Conservation (phyloP, 2,329 filamentous ascomycete species). For the Ceratocystis variospora region DNA sequence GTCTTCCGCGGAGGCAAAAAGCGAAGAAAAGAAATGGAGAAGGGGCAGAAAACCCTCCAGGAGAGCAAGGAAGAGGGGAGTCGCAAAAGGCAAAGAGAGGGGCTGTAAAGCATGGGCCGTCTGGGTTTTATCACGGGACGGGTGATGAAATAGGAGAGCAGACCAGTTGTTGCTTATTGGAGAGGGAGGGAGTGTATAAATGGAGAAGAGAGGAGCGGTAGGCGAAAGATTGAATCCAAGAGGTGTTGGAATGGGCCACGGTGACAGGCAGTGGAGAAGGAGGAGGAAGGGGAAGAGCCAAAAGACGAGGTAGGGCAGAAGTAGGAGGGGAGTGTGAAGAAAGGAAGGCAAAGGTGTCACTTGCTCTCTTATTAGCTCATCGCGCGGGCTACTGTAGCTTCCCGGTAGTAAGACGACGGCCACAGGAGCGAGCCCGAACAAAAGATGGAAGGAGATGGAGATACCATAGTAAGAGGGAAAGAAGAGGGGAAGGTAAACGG, state of each 20-base stretch:
- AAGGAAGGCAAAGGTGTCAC: background rate
- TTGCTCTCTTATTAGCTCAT: background rate
- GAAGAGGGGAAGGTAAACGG: background rate
- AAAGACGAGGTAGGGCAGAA: background rate
- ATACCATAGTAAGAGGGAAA: background rate
- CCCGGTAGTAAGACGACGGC: background rate
- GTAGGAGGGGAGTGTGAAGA: background rate
- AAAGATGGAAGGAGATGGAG: background rate
- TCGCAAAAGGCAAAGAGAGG: background rate
- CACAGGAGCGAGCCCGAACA: background rate
- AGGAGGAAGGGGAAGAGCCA: background rate
- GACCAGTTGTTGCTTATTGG: background rate
- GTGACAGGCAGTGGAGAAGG: background rate
- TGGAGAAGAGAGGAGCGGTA: background rate
- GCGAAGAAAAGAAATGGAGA: background rate
- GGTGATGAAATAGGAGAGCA: background rate
- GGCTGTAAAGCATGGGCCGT: background rate
- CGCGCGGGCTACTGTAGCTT: background rate
- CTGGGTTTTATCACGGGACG: background rate
- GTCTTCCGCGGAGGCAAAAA: background rate
- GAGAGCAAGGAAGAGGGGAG: background rate
- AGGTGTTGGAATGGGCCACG: background rate
- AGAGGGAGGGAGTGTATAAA: background rate
- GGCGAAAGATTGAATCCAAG: background rate
- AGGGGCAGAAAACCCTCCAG: background rate